Conservation (phyloP, 371 early-diverging fungal species). For the Entomophthora muscae region DNA sequence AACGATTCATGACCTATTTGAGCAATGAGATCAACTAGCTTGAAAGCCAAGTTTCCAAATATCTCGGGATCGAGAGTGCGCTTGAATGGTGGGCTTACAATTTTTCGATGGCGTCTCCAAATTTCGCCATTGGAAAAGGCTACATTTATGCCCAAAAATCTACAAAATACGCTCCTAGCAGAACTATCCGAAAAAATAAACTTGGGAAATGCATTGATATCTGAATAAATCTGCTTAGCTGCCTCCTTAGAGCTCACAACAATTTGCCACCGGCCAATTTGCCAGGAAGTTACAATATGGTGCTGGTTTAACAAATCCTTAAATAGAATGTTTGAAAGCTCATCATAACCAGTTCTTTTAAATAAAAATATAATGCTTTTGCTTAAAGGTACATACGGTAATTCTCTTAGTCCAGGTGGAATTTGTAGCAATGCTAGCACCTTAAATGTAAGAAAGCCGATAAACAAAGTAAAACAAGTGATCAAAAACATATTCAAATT, state of each 20-base stretch:
- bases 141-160: slow-evolving; percentile 13
- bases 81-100: slow-evolving; percentile 15
- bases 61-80: not conserved
- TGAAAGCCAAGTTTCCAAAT: not conserved
- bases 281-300: too few relatives aligned
- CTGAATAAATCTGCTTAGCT: not conserved
- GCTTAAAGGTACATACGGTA: too few relatives aligned
- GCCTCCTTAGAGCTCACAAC: not conserved
- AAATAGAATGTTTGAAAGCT: too few relatives aligned
- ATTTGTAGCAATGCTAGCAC: too few relatives aligned
- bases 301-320: too few relatives aligned
- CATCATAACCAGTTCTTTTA: too few relatives aligned
- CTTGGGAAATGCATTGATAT: not conserved
- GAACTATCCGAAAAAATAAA: not conserved
- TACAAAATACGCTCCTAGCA: not conserved
- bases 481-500: too few relatives aligned
- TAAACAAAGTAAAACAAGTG: too few relatives aligned
- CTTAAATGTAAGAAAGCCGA: too few relatives aligned
- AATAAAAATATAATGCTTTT: too few relatives aligned
- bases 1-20: slow-evolving; percentile 12
- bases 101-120: slow-evolving; percentile 17
- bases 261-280: not conserved
- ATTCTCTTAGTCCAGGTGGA: too few relatives aligned
- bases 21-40: not conserved
- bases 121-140: slow-evolving; percentile 11